Conservation (phyloP, 345 rosid species). For the Populus davidiana region DNA sequence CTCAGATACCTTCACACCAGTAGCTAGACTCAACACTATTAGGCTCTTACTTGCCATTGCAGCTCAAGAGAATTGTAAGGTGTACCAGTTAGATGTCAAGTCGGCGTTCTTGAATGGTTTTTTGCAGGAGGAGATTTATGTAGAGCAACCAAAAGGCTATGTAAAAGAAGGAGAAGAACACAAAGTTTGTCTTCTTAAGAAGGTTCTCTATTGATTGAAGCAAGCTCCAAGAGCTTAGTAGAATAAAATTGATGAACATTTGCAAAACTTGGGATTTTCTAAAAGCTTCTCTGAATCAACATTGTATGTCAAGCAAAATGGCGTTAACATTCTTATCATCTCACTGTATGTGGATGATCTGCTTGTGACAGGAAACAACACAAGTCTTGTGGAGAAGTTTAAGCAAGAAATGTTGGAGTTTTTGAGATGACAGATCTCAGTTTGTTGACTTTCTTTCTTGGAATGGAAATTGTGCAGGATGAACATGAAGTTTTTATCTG, state of each 20-base stretch:
- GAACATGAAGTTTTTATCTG: neutral
- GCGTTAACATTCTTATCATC: neutral
- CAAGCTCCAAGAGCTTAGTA: no score
- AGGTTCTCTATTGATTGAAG: no score
- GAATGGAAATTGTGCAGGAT: neutral
- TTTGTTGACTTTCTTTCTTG: neutral
- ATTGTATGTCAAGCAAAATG: no score
- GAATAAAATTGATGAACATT: no score
- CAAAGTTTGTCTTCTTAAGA: neutral
- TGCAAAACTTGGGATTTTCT: no score
- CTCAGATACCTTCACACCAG: neutral
- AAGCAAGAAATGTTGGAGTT: neutral
- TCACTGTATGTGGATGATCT: neutral
- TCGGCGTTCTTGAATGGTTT: neutral
- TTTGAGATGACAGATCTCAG: neutral
- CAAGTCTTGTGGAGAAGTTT: neutral
- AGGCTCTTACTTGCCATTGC: neutral
- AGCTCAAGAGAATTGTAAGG: neutral
- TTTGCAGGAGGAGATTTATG: neutral
- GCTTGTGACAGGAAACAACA: neutral
- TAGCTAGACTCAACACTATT: neutral
- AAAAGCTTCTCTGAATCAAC: no score
- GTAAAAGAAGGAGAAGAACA: no score
- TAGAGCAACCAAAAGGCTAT: neutral
- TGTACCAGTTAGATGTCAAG: neutral